A percentile compares a stretch with the other conserved stretches of the same genome.
Evolutionary conservation across 805 yeast species (phyloP).

Genomic region (Nakazawaea populi): DNA sequence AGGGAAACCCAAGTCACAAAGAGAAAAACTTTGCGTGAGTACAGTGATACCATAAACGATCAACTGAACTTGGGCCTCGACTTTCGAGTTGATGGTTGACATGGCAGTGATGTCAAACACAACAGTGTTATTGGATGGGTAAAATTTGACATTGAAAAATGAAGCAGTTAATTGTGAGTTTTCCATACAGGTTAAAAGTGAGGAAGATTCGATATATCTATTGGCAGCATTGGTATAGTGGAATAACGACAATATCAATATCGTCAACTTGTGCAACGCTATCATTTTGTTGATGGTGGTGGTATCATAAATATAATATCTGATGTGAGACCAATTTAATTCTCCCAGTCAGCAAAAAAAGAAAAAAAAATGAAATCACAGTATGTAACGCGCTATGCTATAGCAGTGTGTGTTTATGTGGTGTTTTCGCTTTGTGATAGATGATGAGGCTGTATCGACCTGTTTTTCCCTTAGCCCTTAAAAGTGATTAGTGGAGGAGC

Average conservation of each 20-base stretch:
- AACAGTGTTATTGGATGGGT: conserved; percentile 59
- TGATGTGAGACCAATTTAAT: no score
- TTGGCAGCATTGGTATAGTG: conserved; percentile 24
- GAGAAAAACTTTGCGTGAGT: conserved; percentile 45
- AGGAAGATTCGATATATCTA: conserved; percentile 32
- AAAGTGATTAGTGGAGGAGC: no score
- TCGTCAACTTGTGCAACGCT: not conserved
- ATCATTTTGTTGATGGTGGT: not conserved
- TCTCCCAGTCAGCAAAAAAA: no score
- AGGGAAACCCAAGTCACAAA: conserved; percentile 52
- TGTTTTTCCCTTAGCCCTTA: no score
- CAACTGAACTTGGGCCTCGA: conserved; percentile 59
- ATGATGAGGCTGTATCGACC: no score
- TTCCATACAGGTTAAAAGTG: conserved; percentile 89
- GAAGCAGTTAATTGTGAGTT: conserved; percentile 83
- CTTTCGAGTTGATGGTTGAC: conserved; percentile 69
- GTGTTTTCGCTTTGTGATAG: no score
- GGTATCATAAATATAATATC: not conserved
- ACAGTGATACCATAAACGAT: conserved; percentile 78
- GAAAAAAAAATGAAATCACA: no score
- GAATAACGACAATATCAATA: not conserved
- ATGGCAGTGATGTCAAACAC: conserved; percentile 68
- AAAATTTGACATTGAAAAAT: conserved; percentile 68
- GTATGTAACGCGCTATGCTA: no score
- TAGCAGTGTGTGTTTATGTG: no score